Percentiles rank a stretch among this genome's conserved stretches.
Evolutionary conservation across 106 monocot genomes (phyloP).

Genomic region (Chionographis japonica): DNA sequence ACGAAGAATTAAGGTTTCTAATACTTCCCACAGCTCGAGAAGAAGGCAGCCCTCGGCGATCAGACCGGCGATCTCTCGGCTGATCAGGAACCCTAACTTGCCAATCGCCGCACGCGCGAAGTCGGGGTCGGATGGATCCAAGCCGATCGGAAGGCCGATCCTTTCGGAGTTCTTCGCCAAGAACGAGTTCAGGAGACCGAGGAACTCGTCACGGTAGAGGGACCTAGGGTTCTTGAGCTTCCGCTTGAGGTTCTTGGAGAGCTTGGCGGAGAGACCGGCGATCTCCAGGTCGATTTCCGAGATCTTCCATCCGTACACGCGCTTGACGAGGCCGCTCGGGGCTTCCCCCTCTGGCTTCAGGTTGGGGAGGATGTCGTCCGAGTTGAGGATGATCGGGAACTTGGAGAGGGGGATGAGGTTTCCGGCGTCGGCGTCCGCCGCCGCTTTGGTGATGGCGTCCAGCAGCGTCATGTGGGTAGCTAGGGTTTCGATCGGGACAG

Average conservation of each 20-base stretch:
- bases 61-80: conserved; percentile 22
- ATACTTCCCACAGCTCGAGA: conserved; percentile 42
- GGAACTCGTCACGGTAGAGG: conserved; percentile 16
- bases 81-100: conserved; percentile 22
- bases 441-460: conserved; percentile 27
- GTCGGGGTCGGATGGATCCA: no score
- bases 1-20: conserved; percentile 29
- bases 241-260: conserved; percentile 22
- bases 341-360: conserved; percentile 12
- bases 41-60: conserved; percentile 34
- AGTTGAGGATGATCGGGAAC: conserved; percentile 50
- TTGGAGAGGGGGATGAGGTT: conserved; percentile 1
- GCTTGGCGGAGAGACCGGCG: conserved; percentile 8
- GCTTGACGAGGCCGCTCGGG: conserved; percentile 16
- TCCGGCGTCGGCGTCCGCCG: conserved; percentile 18
- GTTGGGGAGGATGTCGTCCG: conserved; percentile 27
- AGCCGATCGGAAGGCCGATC: background rate
- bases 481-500: no score
- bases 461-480: no score
- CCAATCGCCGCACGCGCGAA: conserved; percentile 17
- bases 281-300: conserved; percentile 21
- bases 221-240: conserved; percentile 27
- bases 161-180: conserved; percentile 4
- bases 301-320: conserved; percentile 35
- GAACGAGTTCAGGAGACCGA: conserved; percentile 26